Evolutionary conservation across 2,329 filamentous ascomycete genomes (phyloP), one percentile per base, ranked within the genome.

Genomic region (Chaetomium olivaceum): DNA sequence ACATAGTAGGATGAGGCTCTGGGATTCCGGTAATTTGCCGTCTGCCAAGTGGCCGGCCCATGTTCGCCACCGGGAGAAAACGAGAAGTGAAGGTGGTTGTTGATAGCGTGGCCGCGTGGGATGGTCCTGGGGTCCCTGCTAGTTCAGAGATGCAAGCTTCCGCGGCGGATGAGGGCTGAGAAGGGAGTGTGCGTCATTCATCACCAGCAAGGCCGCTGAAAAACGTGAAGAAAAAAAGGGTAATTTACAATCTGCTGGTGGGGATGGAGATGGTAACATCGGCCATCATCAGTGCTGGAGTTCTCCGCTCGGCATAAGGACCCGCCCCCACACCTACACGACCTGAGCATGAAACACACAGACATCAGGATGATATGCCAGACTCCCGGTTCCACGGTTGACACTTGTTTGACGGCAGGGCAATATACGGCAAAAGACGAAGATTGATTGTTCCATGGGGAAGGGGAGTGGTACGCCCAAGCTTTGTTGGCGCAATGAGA

Each of bases 11-110:
- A 43, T 61, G 66, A 61, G 64, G 57, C 64, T 62, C 60, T 56
- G 46, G 54, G 33, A 16, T 46, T 36, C 70, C 70, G 70, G 70
- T 71, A 70, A 71, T 71, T 71, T 71, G 69, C 61, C 52, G 25
- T 29, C 27, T 60, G 70, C 70, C 70, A 71, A 71, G 70, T 62
- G 61, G 70, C 70, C 70, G 70, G 63, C 31, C 50, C 61, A 59
- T 58, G 68, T 33, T 36, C 43, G 68, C 63, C 61, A 58, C 25
- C 43, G 62, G 60, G 39, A 57, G 16, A 31, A 57, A 51, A 55
- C 36, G 43, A 33, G 54, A 54, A 33, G n/a, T 39, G 64, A 61
- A 27, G 46, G 33, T 29, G 3, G 27, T 29, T 3, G 12, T 66
- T 21, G 58, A 58, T 36, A 48, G 50, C 50, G 36, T 55, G 39